Conservation (phyloP, 208 protist genomes). For the Leptomonas pyrrhocoris region DNA sequence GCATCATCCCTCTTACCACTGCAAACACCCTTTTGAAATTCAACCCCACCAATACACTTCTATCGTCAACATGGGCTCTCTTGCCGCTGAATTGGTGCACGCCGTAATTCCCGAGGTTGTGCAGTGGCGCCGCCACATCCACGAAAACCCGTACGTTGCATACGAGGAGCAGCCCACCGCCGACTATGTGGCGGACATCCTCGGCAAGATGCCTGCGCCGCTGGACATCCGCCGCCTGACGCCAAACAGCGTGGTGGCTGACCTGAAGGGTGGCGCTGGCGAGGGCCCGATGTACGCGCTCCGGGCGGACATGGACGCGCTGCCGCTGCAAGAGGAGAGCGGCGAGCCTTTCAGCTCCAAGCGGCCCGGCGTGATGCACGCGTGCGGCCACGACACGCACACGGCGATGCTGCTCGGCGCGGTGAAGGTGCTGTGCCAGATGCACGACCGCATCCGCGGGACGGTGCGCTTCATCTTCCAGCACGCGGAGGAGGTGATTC, state of each 20-base stretch:
- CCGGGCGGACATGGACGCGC: no score
- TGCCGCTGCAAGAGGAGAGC: no score
- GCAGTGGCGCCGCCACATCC: constrained; percentile 75
- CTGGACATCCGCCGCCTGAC: constrained; percentile 59
- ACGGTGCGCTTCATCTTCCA: constrained; percentile 78
- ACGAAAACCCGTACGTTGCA: constrained; percentile 54
- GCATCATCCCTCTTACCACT: not conserved
- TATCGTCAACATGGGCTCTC: constrained; percentile 16
- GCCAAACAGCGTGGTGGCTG: constrained; percentile 62
- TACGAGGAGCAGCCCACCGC: constrained; percentile 76
- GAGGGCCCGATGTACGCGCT: constrained; percentile 57
- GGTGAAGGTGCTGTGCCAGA: constrained; percentile 56
- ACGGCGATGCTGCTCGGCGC: constrained; percentile 73
- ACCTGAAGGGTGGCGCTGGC: constrained; percentile 61
- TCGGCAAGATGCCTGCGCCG: constrained; percentile 47
- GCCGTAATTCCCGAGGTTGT: constrained; percentile 47
- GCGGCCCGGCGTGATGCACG: no score
- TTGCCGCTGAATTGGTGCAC: constrained; percentile 27
- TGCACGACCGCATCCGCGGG: constrained; percentile 53
- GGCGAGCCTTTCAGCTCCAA: no score
- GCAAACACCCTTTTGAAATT: not conserved
- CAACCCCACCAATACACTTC: constrained; percentile 2
- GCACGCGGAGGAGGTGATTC: no score
- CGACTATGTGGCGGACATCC: constrained; percentile 64
- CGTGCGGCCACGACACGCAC: constrained; percentile 74